A percentile compares a stretch with the other conserved stretches of the same genome.
Evolutionary conservation across 1,284 basidiomycete species (phyloP).

Genomic region (Melampsora occidentalis): DNA sequence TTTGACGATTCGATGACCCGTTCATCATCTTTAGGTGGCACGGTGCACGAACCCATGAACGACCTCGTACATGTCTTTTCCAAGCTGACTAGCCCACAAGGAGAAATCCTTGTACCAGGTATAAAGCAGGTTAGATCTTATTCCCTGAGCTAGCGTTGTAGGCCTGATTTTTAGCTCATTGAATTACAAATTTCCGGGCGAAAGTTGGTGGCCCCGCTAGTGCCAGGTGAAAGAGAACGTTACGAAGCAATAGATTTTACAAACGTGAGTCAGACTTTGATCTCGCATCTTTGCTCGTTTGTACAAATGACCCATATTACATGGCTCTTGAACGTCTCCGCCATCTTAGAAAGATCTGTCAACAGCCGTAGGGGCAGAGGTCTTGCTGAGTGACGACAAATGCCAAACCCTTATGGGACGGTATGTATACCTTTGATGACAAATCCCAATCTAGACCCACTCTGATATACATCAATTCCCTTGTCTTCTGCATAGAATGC

Average conservation of each 20-base stretch:
- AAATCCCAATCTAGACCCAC: too few relatives aligned
- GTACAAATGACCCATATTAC: too few relatives aligned
- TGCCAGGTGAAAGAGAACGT: constrained; percentile 69
- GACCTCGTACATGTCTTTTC: constrained; percentile 69
- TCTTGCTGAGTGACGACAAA: constrained; percentile 67
- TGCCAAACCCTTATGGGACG: too few relatives aligned
- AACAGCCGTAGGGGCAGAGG: constrained; percentile 52
- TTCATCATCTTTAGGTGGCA: neutral
- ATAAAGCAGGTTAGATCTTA: constrained; percentile 59
- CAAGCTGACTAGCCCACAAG: constrained; percentile 77
- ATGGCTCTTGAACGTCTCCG: too few relatives aligned
- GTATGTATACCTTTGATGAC: too few relatives aligned
- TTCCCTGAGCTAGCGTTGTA: too few relatives aligned
- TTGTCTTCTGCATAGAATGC: constrained; percentile 61
- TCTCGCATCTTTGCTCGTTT: constrained; percentile 71
- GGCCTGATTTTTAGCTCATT: too few relatives aligned
- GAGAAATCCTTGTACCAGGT: constrained; percentile 85
- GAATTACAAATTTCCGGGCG: too few relatives aligned
- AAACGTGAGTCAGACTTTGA: constrained; percentile 68
- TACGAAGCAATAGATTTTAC: constrained; percentile 55
- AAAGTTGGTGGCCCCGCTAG: constrained; percentile 75
- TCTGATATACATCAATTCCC: too few relatives aligned
- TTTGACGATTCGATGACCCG: too few relatives aligned
- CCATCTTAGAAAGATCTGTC: too few relatives aligned
- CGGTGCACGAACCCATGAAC: constrained; percentile 62